Base-by-base conservation (phyloP, 2,329 filamentous ascomycete species). In the Chaetomium globosum region DNA sequence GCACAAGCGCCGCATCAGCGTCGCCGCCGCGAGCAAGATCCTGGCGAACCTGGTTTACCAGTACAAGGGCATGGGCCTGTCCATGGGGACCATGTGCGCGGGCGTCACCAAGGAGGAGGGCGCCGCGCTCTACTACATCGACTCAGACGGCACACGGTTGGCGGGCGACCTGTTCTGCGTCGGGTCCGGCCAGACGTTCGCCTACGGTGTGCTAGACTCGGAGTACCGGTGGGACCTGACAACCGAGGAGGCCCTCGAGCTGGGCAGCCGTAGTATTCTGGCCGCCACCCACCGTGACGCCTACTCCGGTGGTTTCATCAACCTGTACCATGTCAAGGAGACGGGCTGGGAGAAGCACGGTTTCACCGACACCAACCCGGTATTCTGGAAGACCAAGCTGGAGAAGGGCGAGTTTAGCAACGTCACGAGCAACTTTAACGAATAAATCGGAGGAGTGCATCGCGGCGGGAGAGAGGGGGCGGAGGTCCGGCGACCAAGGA, bases 381-480 rank as follows among this genome's bases (percentile, higher is more conserved):
- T 98, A 77, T 99, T 99, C 89, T 99, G 95, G 95, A 90, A 96
- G 85, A 97, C 93, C 58, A 99, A 99, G 88, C 81, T 99, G 75
- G 90, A 97, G 79, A 96, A 96, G 87, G 93, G 93, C 79, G 95
- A 99, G 83, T 99, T 99, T 80, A 94, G 90, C 70, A 97, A 97
- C 77, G 93, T 97, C 61, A 96, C 92, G 65, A 91, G 90, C 73
- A 82, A 88, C 74, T 77, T 96, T 76, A 85, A 85, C n/a, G 87
- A 82, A 65, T 63, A 43, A 55, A 31, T n/a, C 16, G 33, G 51
- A 1, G 23, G 49, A 4, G 10, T 10, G 23, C 4, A 58, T 54
- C 43, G 56, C 48, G 57, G 30, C 60, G 52, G 9, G 53, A 23
- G 39, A 43, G 16, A 43, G 53, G 13, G 28, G 54, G 16, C 1